These are phyloP conservation scores for Lolium multiflorum DNA, from an alignment of 176 grass and related monocot genomes.

Conservation along the genomic window DNA sequence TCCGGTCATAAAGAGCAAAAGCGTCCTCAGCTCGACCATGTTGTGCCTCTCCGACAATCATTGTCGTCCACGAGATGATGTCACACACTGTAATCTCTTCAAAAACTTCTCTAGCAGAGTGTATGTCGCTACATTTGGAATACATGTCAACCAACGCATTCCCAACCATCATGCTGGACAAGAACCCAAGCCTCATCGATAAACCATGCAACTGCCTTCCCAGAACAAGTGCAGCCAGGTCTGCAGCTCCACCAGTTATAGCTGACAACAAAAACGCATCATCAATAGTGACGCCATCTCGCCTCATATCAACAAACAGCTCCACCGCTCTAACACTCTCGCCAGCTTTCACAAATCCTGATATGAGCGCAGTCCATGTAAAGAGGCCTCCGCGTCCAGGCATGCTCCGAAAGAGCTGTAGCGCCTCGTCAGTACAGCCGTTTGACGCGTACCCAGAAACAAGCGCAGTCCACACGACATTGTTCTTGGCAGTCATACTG, in stretches of 20 bases:
- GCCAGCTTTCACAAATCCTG: constrained; percentile 65
- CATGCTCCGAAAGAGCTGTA: constrained; percentile 71
- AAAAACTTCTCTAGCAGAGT: constrained; percentile 82
- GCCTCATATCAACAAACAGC: constrained; percentile 77
- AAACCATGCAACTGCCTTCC: constrained; percentile 77
- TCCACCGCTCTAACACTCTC: constrained; percentile 49
- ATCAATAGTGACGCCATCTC: constrained; percentile 61
- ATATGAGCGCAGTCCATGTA: constrained; percentile 84
- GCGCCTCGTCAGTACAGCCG: constrained; percentile 45
- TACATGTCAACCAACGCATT: constrained; percentile 94
- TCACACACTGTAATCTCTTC: constrained; percentile 53
- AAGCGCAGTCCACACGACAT: constrained; percentile 76
- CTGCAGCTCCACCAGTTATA: constrained; percentile 49
- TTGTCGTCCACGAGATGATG: constrained; percentile 84
- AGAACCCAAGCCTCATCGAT: constrained; percentile 58
- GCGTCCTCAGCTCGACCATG: constrained; percentile 65
- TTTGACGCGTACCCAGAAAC: constrained; percentile 69
- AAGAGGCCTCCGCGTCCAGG: constrained; percentile 56
- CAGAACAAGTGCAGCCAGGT: constrained; percentile 59
- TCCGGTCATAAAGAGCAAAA: constrained; percentile 63
- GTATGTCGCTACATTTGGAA: constrained; percentile 89
- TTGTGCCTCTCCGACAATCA: constrained; percentile 87
- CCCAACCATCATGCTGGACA: constrained; percentile 58
- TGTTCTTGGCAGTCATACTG: constrained; percentile 62
- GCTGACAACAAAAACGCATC: constrained; percentile 65